Base-by-base conservation (phyloP, 1,139 yeast genomes). In the Taphrina communis region DNA sequence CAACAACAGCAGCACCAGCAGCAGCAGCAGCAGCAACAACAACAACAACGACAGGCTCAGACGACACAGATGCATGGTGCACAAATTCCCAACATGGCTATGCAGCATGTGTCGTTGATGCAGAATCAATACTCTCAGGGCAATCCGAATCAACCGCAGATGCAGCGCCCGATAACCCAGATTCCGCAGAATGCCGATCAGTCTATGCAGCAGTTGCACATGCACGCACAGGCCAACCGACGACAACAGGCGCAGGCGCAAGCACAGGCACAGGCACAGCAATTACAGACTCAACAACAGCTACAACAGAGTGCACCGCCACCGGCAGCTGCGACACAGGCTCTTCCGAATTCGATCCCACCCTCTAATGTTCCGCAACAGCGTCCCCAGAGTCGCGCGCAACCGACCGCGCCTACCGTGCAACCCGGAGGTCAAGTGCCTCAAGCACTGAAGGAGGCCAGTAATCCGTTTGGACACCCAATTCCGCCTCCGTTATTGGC, bases 281-380 rank as follows among this genome's bases (percentile, higher is more conserved):
- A 61, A 25, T 35, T 21, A 25, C 66, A 61, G 59, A 31, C 31
- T 12, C 67, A 63, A 42, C 53, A 50, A 19, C 67, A 63, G 35
- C 39, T 41, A 1, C 42, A 25, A 17, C 44, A 38, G 60, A 31
- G 21, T 11, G 41, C 39, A 44, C 50, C 17, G 8, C 31, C 31
- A 25, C 31, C 31, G 31, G 31, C 42, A 39, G 60, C 41, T 25
- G 19, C 46, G 17, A 25, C 31, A 25, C 66, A 62, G 19, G 17
- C 38, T 6, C 61, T 52, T 21, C 36, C 41, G 2, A 25, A 14
- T 1, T 53, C 55, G 14, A 51, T 41, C 3, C 48, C 12, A 44
- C n/a, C 48, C 6, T 1, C 48, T 11, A 14, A 12, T 17, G 19
- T 14, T 44, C 17, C 19, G 36, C 31, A 25, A 25, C 60, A 63